Conservation (phyloP, 2,329 filamentous ascomycete species). For the Periconia macrospinosa region DNA sequence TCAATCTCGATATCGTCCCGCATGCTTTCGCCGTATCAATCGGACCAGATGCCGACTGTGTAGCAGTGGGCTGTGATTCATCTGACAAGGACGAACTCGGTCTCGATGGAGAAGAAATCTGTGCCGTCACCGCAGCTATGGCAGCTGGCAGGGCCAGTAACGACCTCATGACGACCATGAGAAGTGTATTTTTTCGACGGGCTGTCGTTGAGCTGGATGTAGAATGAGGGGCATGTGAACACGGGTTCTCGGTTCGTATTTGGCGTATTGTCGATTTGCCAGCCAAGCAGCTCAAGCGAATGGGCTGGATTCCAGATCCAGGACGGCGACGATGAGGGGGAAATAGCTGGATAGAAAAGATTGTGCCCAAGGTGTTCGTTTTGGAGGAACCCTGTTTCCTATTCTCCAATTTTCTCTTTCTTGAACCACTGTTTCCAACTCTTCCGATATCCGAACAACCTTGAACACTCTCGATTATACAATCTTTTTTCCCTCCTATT, state of each 20-base stretch:
- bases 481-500: not conserved
- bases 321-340: not conserved
- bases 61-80: conserved; percentile 30
- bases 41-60: conserved; percentile 29
- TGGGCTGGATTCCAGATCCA: not conserved
- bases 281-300: not conserved
- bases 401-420: not conserved
- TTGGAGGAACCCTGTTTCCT: not conserved
- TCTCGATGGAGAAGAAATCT: conserved; percentile 14
- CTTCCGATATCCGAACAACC: not conserved
- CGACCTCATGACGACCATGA: conserved; percentile 21
- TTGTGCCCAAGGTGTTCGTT: not conserved
- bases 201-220: not conserved
- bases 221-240: not conserved
- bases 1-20: conserved; percentile 23
- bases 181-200: not conserved
- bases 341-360: not conserved
- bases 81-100: conserved; percentile 16
- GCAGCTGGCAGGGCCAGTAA: conserved; percentile 18
- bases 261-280: not conserved
- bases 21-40: conserved; percentile 34
- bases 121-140: conserved; percentile 20
- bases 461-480: not conserved
- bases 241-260: not conserved
- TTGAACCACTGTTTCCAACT: not conserved